These are phyloP conservation scores for Stephania japonica DNA, from an alignment of 164 flowering plant species.

Conservation along the genomic window DNA sequence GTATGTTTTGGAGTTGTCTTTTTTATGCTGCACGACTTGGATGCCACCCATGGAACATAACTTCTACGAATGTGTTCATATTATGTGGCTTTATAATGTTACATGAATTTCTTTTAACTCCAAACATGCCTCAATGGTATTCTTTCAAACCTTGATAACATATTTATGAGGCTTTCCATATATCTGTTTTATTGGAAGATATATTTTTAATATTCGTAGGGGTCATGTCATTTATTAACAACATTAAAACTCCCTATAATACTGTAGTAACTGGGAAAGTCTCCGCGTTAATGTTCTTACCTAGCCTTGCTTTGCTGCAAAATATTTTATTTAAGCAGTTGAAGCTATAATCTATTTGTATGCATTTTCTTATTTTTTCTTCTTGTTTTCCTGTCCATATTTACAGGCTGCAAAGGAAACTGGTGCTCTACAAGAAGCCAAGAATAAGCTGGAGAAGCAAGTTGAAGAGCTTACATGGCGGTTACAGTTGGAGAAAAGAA, in stretches of 20 bases:
- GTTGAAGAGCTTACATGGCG: constrained; percentile 97
- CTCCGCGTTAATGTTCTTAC: neutral
- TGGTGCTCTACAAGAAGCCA: constrained; percentile 97
- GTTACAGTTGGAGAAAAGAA: constrained; percentile 85
- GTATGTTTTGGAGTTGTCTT: neutral
- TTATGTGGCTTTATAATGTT: neutral
- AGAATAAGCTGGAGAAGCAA: constrained; percentile 94
- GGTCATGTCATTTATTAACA: neutral
- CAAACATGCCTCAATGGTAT: neutral
- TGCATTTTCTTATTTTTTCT: neutral
- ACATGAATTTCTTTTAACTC: no score
- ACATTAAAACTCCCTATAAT: neutral
- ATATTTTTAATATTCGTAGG: no score
- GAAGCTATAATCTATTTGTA: neutral
- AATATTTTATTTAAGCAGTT: neutral
- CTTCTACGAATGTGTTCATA: neutral
- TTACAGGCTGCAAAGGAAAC: constrained; percentile 92
- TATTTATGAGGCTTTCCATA: neutral
- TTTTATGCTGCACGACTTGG: no score
- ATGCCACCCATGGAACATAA: no score
- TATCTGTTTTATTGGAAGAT: neutral
- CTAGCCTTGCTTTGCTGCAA: neutral
- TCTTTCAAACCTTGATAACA: neutral
- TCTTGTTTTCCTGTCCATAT: constrained; percentile 1
- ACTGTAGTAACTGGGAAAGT: neutral